Conservation (phyloP, 2,329 filamentous ascomycete genomes). For the Colletotrichum orchidophilum region DNA sequence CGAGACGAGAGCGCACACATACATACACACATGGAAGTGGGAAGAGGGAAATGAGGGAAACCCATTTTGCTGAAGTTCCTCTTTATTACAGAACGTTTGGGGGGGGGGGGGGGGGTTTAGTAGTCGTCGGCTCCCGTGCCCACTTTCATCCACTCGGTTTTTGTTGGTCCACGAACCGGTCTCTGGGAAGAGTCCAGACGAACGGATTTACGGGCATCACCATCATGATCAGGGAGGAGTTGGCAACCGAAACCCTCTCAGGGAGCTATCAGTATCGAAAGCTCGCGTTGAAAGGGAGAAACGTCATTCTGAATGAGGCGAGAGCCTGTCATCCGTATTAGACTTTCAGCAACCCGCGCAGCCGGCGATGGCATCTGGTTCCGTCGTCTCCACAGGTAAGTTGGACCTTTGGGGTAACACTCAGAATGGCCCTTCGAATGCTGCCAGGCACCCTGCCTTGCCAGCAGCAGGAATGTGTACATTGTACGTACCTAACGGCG, state of each 20-base stretch:
- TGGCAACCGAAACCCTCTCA: not conserved
- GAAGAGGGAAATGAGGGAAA: not conserved
- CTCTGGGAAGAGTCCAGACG: not conserved
- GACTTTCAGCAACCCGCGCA: not conserved
- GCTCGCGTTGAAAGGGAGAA: not conserved
- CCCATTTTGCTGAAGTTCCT: not conserved
- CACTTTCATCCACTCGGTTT: not conserved
- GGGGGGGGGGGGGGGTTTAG: not conserved
- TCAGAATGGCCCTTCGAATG: slow-evolving; percentile 8
- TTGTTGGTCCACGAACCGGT: not conserved
- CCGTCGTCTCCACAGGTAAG: slow-evolving; percentile 10
- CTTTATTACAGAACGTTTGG: not conserved
- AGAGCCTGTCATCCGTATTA: not conserved
- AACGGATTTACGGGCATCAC: not conserved
- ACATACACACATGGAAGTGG: too few relatives aligned
- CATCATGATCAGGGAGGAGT: too few relatives aligned
- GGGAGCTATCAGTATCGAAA: not conserved
- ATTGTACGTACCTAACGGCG: not conserved
- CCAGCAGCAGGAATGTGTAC: not conserved
- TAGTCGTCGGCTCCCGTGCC: not conserved
- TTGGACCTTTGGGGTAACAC: slow-evolving; percentile 15
- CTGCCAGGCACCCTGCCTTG: slow-evolving; percentile 20
- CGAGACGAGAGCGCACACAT: not conserved
- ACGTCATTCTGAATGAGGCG: not conserved
- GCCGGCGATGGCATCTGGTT: not conserved